Conservation (phyloP, 225 moss, liverwort and hornwort genomes). For the Straminergon stramineum region DNA sequence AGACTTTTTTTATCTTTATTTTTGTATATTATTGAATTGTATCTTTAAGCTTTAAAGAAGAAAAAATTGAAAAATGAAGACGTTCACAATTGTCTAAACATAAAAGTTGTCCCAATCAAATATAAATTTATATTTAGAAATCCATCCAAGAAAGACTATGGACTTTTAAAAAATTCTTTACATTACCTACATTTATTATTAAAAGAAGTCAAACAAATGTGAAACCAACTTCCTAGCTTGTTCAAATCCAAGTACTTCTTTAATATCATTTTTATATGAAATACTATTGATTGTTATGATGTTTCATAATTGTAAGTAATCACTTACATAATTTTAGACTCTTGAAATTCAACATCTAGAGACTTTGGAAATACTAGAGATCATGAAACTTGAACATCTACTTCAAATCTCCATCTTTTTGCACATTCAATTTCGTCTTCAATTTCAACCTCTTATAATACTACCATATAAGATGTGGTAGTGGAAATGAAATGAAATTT, state of each 20-base stretch:
- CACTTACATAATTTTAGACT: background rate
- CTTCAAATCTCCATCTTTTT: too few relatives aligned
- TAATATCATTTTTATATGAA: background rate
- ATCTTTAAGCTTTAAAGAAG: background rate
- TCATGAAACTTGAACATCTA: too few relatives aligned
- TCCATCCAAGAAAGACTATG: too few relatives aligned
- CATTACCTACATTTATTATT: background rate
- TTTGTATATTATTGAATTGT: background rate
- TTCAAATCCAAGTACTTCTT: background rate
- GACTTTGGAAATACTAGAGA: background rate
- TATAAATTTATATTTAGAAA: background rate
- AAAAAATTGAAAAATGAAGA: background rate
- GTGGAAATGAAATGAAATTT: background rate
- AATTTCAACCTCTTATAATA: background rate
- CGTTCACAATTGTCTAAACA: background rate
- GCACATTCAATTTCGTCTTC: background rate
- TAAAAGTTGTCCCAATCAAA: background rate
- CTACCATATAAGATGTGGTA: background rate
- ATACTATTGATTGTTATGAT: background rate
- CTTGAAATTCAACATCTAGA: background rate
- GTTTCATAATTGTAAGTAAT: too few relatives aligned
- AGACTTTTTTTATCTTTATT: background rate
- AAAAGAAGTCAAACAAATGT: background rate
- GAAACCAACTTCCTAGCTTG: accelerated
- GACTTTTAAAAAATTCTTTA: too few relatives aligned